Evolutionary conservation across 345 rosid species (phyloP).

Genomic region (Reutealis trisperma): DNA sequence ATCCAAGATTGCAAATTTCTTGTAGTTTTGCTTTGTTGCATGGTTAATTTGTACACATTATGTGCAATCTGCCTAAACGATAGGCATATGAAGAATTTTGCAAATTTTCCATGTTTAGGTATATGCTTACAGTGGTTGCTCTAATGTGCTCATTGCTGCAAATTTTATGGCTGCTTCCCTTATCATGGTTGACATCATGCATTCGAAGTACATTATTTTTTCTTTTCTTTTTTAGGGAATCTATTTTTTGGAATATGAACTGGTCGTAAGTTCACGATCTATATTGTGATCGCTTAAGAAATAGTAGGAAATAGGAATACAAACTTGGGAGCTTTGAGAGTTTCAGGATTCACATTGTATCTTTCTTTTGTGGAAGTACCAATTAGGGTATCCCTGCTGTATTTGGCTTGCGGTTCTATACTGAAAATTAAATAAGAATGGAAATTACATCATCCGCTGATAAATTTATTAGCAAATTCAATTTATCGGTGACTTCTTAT

Average conservation of each 20-base stretch:
- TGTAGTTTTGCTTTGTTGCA: conserved; percentile 5
- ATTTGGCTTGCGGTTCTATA: neutral
- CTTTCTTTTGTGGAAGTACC: neutral
- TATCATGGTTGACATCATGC: neutral
- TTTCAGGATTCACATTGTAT: neutral
- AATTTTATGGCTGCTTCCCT: conserved; percentile 1
- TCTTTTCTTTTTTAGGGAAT: neutral
- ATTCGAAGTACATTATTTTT: neutral
- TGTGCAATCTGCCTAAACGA: neutral
- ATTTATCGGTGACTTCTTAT: conserved; percentile 14
- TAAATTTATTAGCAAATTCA: neutral
- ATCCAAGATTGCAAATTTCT: conserved; percentile 4
- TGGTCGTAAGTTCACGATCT: neutral
- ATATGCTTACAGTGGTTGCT: neutral
- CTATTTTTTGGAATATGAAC: neutral
- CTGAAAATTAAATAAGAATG: neutral
- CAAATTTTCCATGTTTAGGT: neutral
- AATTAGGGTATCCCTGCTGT: neutral
- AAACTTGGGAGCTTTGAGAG: neutral
- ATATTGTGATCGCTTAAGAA: neutral
- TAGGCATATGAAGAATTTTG: too few species aligned
- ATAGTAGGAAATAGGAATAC: neutral
- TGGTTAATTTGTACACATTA: neutral
- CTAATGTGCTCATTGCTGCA: neutral
- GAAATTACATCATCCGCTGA: neutral